Base-by-base conservation (phyloP, 352 stramenopile species). In the Globisporangium paddicum region DNA sequence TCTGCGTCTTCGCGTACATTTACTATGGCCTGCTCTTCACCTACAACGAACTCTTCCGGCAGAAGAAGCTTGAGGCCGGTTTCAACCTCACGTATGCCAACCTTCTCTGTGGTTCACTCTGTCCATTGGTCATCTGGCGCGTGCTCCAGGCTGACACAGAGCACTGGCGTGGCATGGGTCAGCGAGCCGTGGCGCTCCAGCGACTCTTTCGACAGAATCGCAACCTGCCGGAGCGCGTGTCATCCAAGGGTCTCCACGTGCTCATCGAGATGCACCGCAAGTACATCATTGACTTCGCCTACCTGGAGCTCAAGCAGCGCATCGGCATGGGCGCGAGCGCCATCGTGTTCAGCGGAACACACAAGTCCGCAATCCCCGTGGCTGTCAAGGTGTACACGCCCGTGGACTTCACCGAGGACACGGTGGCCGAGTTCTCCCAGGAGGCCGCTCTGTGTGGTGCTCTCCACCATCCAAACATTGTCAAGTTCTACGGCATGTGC, bases 401-500 rank as follows among this genome's bases (percentile, higher is more conserved):
- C 2, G 51, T 47, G 1, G 77, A 75, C 42, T 72, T 91, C 30
- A 84, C 71, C 0, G 77, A 88, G 46, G 73, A 87, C 28, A 75
- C 74, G 0, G 80, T 94, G 35, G 79, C 79, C 19, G 80, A 83
- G 55, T 94, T 92, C 53, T 92, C 82, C 4, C 82, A 94, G 21
- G 84, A 92, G 53, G 84, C 82, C 7, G 84, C 81, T 2, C 61
- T 94, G 5, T 94, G 79, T 53, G 75, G 78, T 8, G 71, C 79
- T 16, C 64, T 93, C 1, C 65, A 82, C 30, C 83, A 93, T 49
- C 79, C 85, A 1, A 95, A 95, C 62, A 82, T 95, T 44, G 77
- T 90, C 58, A 79, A 73, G 57, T 95, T 95, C 63, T 87, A 89
- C 53, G 85, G 82, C 26, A 87, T 95, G 76, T 95, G 85, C 49